These are phyloP conservation scores for Claviceps arundinis DNA, from an alignment of 2,329 filamentous ascomycete genomes.

Conservation along the genomic window DNA sequence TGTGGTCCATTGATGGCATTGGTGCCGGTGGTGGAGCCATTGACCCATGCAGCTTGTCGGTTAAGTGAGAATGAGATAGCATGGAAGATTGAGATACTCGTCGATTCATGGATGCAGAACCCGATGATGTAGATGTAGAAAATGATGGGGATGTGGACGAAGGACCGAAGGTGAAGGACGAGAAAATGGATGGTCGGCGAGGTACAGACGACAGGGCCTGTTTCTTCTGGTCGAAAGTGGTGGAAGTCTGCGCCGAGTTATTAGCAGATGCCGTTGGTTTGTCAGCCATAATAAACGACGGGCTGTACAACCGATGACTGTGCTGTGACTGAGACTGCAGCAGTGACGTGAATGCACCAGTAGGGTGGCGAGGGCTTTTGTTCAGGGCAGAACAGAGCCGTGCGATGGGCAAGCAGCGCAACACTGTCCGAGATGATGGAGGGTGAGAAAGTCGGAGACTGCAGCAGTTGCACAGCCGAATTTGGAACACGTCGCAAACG, in stretches of 20 bases:
- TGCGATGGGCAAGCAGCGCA: not conserved
- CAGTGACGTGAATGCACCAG: constrained; percentile 4
- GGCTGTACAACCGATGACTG: not conserved
- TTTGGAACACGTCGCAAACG: not conserved
- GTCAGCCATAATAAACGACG: constrained; percentile 18
- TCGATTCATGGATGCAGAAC: constrained; percentile 8
- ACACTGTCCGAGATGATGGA: constrained; percentile 4
- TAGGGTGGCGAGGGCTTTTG: constrained; percentile 1
- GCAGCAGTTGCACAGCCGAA: not conserved
- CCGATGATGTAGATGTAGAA: constrained; percentile 6
- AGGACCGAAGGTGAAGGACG: constrained; percentile 1
- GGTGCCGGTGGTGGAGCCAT: constrained; percentile 17
- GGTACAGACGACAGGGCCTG: constrained; percentile 5
- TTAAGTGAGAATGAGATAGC: constrained; percentile 13
- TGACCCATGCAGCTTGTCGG: constrained; percentile 11
- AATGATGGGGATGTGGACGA: constrained; percentile 8
- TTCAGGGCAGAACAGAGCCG: not conserved
- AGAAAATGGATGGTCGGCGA: constrained; percentile 8
- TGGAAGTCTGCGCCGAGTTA: constrained; percentile 10
- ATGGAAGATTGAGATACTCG: constrained; percentile 11
- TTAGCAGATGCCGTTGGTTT: constrained; percentile 19
- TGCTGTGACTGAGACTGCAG: constrained; percentile 4
- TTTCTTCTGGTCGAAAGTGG: constrained; percentile 17
- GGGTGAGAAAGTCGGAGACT: not conserved
- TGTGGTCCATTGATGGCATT: constrained; percentile 13